A percentile compares a stretch with the other conserved stretches of the same genome.
Conservation (phyloP, 2,329 filamentous ascomycete species). For the Colletotrichum eremochloae region DNA sequence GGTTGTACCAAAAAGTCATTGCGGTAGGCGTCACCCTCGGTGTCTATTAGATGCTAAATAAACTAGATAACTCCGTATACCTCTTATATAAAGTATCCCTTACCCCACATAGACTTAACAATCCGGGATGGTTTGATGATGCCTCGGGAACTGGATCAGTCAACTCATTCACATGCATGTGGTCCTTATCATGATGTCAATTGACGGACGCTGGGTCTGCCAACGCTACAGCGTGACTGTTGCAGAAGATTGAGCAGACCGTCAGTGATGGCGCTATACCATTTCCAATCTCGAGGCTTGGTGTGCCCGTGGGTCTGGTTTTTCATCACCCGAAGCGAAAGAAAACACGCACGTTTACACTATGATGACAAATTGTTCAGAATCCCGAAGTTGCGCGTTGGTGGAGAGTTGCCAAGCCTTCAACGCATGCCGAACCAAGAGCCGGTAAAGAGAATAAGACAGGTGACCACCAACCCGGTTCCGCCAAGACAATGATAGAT, state of each 20-base stretch:
- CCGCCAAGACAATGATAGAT: neutral
- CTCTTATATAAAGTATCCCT: too few relatives aligned
- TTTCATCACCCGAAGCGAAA: neutral
- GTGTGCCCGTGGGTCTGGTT: neutral
- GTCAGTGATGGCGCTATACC: neutral
- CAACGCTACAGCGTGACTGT: neutral
- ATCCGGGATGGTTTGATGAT: neutral
- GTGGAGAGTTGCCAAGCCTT: constrained; percentile 23
- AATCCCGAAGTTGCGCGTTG: neutral
- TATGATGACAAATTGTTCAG: neutral
- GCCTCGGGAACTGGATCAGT: neutral
- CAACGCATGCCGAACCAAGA: constrained; percentile 31
- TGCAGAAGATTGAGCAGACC: neutral
- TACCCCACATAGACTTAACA: neutral
- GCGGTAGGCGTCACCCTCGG: too few relatives aligned
- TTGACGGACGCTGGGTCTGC: neutral
- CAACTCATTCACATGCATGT: neutral
- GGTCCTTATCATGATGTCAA: neutral
- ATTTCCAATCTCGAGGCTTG: neutral
- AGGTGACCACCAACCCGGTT: constrained; percentile 38
- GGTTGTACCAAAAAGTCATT: too few relatives aligned
- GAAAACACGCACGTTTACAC: neutral
- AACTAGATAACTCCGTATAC: too few relatives aligned
- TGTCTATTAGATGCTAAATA: too few relatives aligned
- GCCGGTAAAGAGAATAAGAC: constrained; percentile 15